Evolutionary conservation across 1,139 yeast genomes (phyloP).

Genomic region (Lodderomyces metapsilosis): DNA sequence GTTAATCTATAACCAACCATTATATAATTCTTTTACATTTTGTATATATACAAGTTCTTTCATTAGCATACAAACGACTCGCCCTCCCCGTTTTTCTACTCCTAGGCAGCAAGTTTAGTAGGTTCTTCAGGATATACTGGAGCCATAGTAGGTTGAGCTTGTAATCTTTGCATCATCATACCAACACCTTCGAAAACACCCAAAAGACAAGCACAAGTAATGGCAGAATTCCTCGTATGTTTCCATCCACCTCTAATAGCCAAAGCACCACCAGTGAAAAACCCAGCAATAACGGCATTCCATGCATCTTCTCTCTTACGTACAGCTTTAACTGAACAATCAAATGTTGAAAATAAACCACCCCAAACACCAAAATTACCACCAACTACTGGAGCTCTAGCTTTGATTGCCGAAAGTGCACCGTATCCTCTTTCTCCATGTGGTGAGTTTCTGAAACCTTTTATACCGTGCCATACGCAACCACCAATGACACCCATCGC

Average conservation of each 20-base stretch:
- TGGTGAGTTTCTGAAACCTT: slow-evolving; percentile 98
- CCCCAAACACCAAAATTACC: slow-evolving; percentile 99
- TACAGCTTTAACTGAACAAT: slow-evolving; percentile 91
- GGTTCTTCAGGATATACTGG: slow-evolving; percentile 68
- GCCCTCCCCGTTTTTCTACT: slow-evolving; percentile 4
- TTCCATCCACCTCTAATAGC: slow-evolving; percentile 99
- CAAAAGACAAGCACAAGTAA: slow-evolving; percentile 93
- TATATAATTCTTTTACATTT: neutral
- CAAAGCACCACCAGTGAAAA: slow-evolving; percentile 96
- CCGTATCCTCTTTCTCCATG: slow-evolving; percentile 93
- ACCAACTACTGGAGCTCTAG: slow-evolving; percentile 97
- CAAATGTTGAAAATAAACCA: slow-evolving; percentile 93
- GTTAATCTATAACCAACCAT: slow-evolving; percentile 1
- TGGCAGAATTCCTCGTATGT: slow-evolving; percentile 94
- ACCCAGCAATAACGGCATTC: slow-evolving; percentile 98
- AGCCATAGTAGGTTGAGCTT: slow-evolving; percentile 86
- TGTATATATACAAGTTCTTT: too few species aligned
- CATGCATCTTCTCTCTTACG: slow-evolving; percentile 98
- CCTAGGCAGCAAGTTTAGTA: slow-evolving; percentile 48
- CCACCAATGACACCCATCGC: slow-evolving; percentile 99
- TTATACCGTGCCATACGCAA: slow-evolving; percentile 97
- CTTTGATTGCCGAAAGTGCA: slow-evolving; percentile 84
- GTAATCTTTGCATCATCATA: slow-evolving; percentile 87
- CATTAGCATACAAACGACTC: too few species aligned
- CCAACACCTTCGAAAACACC: slow-evolving; percentile 99